Evolutionary conservation across 108 stramenopile species (phyloP), one percentile per base, ranked within the genome.

Genomic region (Cyclostephanos tholiformis): DNA sequence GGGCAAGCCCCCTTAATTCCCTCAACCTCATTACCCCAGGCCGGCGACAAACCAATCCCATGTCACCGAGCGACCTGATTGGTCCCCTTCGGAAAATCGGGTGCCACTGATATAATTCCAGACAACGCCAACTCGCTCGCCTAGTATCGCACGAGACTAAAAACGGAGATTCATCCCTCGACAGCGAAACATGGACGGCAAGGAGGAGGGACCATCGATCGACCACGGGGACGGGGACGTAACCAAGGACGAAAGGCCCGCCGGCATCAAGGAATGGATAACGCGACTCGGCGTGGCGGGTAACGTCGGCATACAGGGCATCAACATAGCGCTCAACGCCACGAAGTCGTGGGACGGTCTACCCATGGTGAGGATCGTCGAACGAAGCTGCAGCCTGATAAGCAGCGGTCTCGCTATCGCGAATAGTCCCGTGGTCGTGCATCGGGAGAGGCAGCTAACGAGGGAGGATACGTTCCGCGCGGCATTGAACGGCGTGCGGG

Each of bases 401-500:
- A 77, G 71, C 44, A 67, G 75, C 60, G 76, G 68, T 30, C 14
- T 75, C 17, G 80, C 76, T 13, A 65, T 62, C 13, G 30, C 46
- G 10, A 44, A 77, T 71, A 59, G 65, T 10, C 80, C 73, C 14
- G 57, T 67, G 17, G 61, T 73, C 2, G 26, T 70, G 22, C 72
- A 77, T 64, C 72, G 73, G 19, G 79, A 80, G 59, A 39, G 75
- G 30, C 68, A 64, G 44, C 51, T 80, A 0, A 72, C 79, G 35
- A 76, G 71, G 27, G 79, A 80, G 76, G 75, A 77, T 36, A 80
- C 79, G 27, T 72, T 80, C 53, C 75, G 79, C 13, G 43, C 52
- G 41, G 75, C 79, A 14, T 41, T 80, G 14, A 77, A 76, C 70
- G 79, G 79, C 5, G 71, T 80, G 7, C 48, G 79, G 29, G 79